A percentile compares a stretch with the other conserved stretches of the same genome.
Evolutionary conservation across 1,284 basidiomycete species (phyloP).

Genomic region (Puccinia triticina): DNA sequence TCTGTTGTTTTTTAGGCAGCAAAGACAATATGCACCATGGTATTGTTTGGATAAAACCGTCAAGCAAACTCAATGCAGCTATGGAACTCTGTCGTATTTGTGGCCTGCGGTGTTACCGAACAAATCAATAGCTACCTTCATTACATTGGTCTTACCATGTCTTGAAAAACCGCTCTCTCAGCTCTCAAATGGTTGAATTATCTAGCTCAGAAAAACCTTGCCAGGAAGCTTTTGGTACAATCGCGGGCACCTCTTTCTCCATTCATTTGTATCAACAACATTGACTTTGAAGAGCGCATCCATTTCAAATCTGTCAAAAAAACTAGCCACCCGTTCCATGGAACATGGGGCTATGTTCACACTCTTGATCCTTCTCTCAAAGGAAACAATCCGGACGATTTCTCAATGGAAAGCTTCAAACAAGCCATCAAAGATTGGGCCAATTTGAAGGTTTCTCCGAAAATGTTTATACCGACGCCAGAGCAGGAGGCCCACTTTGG

Average conservation of each 20-base stretch:
- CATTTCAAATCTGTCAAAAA: neutral
- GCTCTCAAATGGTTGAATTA: neutral
- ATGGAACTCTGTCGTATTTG: neutral
- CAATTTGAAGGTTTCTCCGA: neutral
- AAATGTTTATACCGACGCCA: neutral
- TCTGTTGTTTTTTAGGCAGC: too few relatives aligned
- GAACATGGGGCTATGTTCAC: constrained; percentile 8
- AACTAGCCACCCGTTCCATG: constrained; percentile 4
- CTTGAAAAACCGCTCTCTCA: neutral
- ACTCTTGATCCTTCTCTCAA: neutral
- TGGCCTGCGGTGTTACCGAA: neutral
- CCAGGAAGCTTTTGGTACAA: neutral
- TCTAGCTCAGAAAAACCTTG: neutral
- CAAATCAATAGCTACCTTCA: neutral
- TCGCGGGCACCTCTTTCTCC: neutral
- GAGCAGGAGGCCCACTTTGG: neutral
- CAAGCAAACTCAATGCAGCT: constrained; percentile 9
- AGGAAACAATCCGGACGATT: neutral
- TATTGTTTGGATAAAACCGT: neutral
- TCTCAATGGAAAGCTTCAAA: neutral
- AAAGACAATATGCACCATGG: neutral
- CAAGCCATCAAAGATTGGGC: neutral
- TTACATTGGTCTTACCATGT: neutral
- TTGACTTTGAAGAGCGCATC: neutral
- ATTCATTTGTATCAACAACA: neutral